These are phyloP conservation scores for Angomonas ambiguus DNA, from an alignment of 208 protist genomes.

Conservation along the genomic window DNA sequence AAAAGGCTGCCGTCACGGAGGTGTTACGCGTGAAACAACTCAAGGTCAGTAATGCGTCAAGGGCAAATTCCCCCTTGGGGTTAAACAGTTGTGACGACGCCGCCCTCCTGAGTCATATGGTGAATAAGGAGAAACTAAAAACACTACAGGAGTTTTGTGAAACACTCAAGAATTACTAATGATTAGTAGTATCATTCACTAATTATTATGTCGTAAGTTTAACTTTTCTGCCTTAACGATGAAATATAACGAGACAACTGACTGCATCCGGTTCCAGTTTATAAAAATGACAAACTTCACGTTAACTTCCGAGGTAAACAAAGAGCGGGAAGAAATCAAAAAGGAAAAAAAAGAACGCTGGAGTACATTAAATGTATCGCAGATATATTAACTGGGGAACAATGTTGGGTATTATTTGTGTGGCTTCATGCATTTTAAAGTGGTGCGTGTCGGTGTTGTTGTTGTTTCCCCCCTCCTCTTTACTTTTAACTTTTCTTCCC, in stretches of 20 bases:
- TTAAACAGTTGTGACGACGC: background rate
- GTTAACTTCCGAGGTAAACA: no score
- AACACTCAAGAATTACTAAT: background rate
- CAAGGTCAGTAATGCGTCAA: background rate
- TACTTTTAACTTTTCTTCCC: background rate
- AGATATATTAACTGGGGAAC: no score
- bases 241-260: background rate
- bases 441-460: no score
- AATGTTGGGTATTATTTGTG: no score
- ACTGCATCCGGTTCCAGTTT: background rate
- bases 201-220: background rate
- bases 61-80: background rate
- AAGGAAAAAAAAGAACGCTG: no score
- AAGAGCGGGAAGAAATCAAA: background rate
- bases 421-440: no score
- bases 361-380: no score
- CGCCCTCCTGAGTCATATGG: conserved; percentile 8
- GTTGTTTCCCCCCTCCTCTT: no score
- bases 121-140: conserved; percentile 12
- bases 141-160: background rate
- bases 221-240: no score
- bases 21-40: conserved; percentile 11
- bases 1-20: conserved; percentile 22
- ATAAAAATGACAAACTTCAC: no score
- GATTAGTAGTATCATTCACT: background rate